Evolutionary conservation across 306 rosid genomes (phyloP), one percentile per base, ranked within the genome.

Genomic region (Glycine latifolia): DNA sequence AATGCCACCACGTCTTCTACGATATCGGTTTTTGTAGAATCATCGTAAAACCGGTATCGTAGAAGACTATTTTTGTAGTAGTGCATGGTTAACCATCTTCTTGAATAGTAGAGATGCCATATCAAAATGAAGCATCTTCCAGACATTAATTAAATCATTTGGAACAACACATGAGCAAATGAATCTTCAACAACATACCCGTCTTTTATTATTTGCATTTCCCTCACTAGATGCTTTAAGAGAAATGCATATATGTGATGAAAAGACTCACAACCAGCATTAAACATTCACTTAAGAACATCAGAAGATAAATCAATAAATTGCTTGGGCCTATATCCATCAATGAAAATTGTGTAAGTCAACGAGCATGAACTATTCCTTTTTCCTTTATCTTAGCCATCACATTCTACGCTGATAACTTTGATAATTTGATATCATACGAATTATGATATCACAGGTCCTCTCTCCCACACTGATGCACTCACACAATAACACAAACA

Each of bases 241-340:
- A 92, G 85, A 78, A 80, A 85, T 55, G 86, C 81, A 79, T 86
- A 92, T 71, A 88, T 88, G 77, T 86, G 44, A 81, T 78, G 87
- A 70, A 90, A 92, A 74, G 97, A 93, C 52, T 87, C 91, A 81
- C 92, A 92, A 74, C 81, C 85, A 81, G 88, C 89, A 84, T 87
- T 84, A 66, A 76, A 81, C 97, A 92, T 92, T 62, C 82, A 85
- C 95, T 88, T 88, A 50, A 92, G 84, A 77, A 88, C 89, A 80
- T 78, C 85, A 84, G 90, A 89, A 72, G 93, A 91, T 77, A 81
- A 53, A 56, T 85, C 82, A 56, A 87, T 84, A 73, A 88, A 87
- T 82, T 87, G 88, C 86, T 85, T 39, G 56, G 68, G 65, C 10
- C 91, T 91, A 81, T 88, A 88, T 33, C 87, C 89, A 71, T 89